phyloP scores from a whole-genome alignment of 768 basidiomycete genomes.

The Dentipellis fragilis region DNA sequence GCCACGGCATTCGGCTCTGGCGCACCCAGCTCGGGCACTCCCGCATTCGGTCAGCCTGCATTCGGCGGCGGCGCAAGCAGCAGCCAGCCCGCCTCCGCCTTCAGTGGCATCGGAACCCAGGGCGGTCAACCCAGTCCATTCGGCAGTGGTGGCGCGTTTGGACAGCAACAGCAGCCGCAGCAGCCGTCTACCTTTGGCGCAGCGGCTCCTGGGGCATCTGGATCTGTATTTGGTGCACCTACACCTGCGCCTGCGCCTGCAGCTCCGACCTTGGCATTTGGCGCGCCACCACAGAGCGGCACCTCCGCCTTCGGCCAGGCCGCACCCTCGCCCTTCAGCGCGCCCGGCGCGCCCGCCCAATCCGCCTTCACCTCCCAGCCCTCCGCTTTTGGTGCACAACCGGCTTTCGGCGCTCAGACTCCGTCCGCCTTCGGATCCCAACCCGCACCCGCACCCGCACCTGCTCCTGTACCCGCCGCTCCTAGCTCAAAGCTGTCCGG shows the following conservation, averaged over 20 bases:
- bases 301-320: slow-evolving; percentile 29
- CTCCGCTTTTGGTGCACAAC: slow-evolving; percentile 29
- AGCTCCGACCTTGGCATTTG: slow-evolving; percentile 20
- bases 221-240: background rate
- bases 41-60: background rate
- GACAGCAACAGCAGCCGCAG: background rate
- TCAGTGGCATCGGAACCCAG: background rate
- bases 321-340: slow-evolving; percentile 39
- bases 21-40: background rate
- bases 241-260: slow-evolving; percentile 1
- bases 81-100: background rate
- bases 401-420: slow-evolving; percentile 4
- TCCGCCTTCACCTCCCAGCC: slow-evolving; percentile 42
- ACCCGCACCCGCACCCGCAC: background rate
- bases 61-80: background rate
- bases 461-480: background rate
- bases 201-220: background rate
- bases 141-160: background rate
- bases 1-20: background rate
- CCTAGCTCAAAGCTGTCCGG: slow-evolving; percentile 9
- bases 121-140: slow-evolving; percentile 9
- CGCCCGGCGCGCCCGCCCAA: slow-evolving; percentile 24
- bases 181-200: background rate
- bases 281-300: slow-evolving; percentile 13
- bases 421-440: background rate